Percentiles rank a stretch among this genome's conserved stretches.
Conservation (phyloP, 1,284 basidiomycete species). For the Cutaneotrichosporon spelunceum region DNA sequence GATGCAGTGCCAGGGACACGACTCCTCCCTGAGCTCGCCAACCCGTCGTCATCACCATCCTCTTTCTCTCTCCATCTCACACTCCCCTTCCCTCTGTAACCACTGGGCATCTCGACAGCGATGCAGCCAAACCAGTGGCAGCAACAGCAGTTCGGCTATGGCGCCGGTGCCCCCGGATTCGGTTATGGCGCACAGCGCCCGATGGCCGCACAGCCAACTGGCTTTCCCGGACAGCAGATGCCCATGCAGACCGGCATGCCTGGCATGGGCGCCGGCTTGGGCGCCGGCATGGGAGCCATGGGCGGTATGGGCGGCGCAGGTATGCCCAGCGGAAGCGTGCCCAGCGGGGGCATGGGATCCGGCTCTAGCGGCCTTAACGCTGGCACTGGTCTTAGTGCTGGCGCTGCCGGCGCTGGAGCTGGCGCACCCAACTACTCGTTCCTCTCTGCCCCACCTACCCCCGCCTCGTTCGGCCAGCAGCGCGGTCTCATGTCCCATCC, state of each 20-base stretch:
- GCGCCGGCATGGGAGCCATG: conserved; percentile 19
- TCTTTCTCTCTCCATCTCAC: not conserved
- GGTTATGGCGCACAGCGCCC: conserved; percentile 35
- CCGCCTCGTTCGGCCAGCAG: conserved; percentile 24
- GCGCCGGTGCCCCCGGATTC: conserved; percentile 23
- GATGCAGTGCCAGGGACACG: too few relatives aligned
- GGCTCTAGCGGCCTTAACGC: conserved; percentile 12
- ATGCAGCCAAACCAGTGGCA: conserved; percentile 37
- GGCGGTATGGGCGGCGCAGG: conserved; percentile 15
- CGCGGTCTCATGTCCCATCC: conserved; percentile 36
- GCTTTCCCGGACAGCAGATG: conserved; percentile 46
- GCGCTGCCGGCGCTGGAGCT: conserved; percentile 11
- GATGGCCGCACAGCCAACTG: conserved; percentile 35
- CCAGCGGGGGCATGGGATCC: conserved; percentile 13
- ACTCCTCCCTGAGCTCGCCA: too few relatives aligned
- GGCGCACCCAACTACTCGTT: conserved; percentile 41
- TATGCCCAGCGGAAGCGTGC: conserved; percentile 6
- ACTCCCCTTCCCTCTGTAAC: not conserved
- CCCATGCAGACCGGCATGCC: conserved; percentile 57
- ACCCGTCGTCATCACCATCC: not conserved
- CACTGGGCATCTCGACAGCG: conserved; percentile 17
- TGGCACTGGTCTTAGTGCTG: too few relatives aligned
- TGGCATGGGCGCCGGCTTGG: conserved; percentile 8
- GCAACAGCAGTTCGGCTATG: conserved; percentile 33
- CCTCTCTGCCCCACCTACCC: conserved; percentile 47